These are phyloP conservation scores for Leccinum pellstonianum DNA, from an alignment of 768 basidiomycete genomes.

Conservation along the genomic window DNA sequence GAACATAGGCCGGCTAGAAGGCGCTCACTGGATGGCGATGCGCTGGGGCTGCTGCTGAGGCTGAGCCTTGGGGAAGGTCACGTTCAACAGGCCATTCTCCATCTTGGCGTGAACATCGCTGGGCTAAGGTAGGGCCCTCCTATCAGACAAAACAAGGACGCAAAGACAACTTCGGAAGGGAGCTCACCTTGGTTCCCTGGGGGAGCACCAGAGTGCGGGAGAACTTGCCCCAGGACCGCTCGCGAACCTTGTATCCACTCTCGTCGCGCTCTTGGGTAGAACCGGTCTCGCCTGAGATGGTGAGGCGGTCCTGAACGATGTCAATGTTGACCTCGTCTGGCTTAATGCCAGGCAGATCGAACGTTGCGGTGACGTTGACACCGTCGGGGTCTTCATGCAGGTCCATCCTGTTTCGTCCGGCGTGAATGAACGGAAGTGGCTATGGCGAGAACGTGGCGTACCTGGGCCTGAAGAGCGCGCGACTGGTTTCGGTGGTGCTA, in stretches of 20 bases:
- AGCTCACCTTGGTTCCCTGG: slow-evolving; percentile 33
- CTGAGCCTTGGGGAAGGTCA: slow-evolving; percentile 52
- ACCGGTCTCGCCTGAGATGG: slow-evolving; percentile 49
- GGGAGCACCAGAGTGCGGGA: no score
- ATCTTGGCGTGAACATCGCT: no score
- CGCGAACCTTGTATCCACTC: not conserved
- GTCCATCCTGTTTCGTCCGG: slow-evolving; percentile 44
- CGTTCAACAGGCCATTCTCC: slow-evolving; percentile 32
- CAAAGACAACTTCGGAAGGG: not conserved
- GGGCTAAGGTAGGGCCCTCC: no score
- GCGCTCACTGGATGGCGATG: slow-evolving; percentile 34
- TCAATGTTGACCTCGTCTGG: slow-evolving; percentile 48
- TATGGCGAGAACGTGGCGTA: not conserved
- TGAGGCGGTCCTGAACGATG: slow-evolving; percentile 48
- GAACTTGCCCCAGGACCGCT: no score
- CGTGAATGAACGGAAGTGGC: not conserved
- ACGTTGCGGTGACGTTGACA: slow-evolving; percentile 51
- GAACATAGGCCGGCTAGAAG: not conserved
- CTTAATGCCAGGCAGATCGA: slow-evolving; percentile 57
- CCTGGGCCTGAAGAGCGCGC: no score
- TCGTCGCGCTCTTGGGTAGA: slow-evolving; percentile 34
- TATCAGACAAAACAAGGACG: not conserved
- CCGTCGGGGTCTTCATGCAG: slow-evolving; percentile 47
- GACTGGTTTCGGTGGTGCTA: not conserved
- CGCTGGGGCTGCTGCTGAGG: slow-evolving; percentile 42